phyloP scores from a whole-genome alignment of 345 rosid genomes.

The Citrus mangshanensis region DNA sequence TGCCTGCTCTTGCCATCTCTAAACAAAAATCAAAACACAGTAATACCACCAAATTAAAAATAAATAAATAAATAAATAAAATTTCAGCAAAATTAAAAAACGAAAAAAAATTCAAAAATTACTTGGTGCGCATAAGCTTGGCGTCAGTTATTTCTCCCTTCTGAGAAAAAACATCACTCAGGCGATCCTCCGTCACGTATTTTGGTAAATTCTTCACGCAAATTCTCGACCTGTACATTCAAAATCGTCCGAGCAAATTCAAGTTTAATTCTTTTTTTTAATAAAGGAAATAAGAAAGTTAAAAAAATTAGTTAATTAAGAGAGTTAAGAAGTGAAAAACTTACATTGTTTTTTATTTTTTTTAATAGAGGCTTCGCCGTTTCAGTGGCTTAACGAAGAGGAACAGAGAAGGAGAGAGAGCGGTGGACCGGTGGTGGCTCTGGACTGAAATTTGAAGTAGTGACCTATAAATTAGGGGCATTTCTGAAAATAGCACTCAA shows the following conservation, averaged over 20 bases:
- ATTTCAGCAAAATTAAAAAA: neutral
- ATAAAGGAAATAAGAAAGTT: neutral
- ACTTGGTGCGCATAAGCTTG: constrained; percentile 76
- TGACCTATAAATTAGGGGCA: neutral
- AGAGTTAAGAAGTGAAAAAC: neutral
- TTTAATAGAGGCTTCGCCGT: neutral
- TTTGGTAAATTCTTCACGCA: constrained; percentile 82
- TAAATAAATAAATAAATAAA: no score
- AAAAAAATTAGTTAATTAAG: neutral
- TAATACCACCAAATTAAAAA: neutral
- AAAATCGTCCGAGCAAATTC: neutral
- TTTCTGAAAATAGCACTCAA: neutral
- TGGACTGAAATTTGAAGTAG: neutral
- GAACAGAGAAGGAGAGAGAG: neutral
- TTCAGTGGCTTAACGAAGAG: neutral
- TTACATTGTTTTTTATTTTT: neutral
- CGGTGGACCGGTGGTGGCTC: neutral
- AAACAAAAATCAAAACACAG: neutral
- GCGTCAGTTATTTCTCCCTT: constrained; percentile 85
- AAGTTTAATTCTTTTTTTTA: neutral
- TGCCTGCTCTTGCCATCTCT: constrained; percentile 89
- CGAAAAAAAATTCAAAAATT: neutral
- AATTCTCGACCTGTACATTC: constrained; percentile 62
- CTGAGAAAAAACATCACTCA: constrained; percentile 65
- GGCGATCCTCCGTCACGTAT: constrained; percentile 55